Percentiles rank a stretch among this genome's conserved stretches.
Conservation (phyloP, 768 basidiomycete species). For the Lentinus tigrinus region DNA sequence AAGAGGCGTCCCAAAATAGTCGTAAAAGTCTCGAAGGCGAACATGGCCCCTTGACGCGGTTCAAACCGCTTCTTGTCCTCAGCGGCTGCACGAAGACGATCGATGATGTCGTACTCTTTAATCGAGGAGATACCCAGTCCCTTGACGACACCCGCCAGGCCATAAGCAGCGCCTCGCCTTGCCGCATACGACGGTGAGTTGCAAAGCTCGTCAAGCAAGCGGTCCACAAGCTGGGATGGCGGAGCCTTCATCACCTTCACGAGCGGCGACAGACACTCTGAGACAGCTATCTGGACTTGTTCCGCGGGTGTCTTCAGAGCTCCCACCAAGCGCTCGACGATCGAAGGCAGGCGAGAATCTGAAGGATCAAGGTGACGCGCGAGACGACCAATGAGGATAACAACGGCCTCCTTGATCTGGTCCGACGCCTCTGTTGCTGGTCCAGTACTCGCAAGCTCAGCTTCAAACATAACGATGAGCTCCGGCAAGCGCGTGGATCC, state of each 20-base stretch:
- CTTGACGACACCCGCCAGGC: slow-evolving; percentile 87
- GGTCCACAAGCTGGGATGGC: slow-evolving; percentile 65
- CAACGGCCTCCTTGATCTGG: slow-evolving; percentile 90
- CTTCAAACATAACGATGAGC: slow-evolving; percentile 82
- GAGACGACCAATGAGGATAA: slow-evolving; percentile 91
- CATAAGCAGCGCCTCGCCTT: slow-evolving; percentile 97
- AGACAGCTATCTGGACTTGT: slow-evolving; percentile 94
- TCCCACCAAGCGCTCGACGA: slow-evolving; percentile 83
- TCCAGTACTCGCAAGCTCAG: slow-evolving; percentile 50
- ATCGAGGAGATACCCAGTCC: slow-evolving; percentile 86
- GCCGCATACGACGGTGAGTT: slow-evolving; percentile 83
- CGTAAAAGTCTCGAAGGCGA: slow-evolving; percentile 91
- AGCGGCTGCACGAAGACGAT: slow-evolving; percentile 66
- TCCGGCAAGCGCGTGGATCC: slow-evolving; percentile 69
- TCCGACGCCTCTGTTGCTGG: slow-evolving; percentile 74
- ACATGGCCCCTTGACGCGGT: slow-evolving; percentile 89
- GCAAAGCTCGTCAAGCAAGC: slow-evolving; percentile 74
- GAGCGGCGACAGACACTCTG: slow-evolving; percentile 90
- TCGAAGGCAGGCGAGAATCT: slow-evolving; percentile 74
- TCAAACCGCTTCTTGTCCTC: slow-evolving; percentile 91
- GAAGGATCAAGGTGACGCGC: slow-evolving; percentile 81
- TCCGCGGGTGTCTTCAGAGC: slow-evolving; percentile 93
- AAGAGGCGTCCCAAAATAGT: slow-evolving; percentile 84
- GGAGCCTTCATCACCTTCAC: slow-evolving; percentile 66
- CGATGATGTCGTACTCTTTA: slow-evolving; percentile 80